These are phyloP conservation scores for Aspergillus kassunensis DNA, from an alignment of 495 filamentous ascomycete species.

Conservation along the genomic window DNA sequence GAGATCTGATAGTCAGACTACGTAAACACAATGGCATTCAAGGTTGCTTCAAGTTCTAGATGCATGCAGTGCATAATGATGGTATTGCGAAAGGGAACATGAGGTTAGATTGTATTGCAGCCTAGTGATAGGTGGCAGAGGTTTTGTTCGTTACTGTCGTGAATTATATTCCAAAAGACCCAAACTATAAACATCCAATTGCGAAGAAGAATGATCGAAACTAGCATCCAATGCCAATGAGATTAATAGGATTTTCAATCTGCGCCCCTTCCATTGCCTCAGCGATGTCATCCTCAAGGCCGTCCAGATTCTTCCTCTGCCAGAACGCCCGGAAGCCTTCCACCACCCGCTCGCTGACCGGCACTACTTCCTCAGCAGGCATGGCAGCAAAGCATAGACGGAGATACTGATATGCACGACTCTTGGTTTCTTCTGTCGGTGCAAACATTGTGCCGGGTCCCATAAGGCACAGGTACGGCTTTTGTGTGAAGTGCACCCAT, in stretches of 20 bases:
- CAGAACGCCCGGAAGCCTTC: conserved; percentile 71
- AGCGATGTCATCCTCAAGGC: conserved; percentile 53
- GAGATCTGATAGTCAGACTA: no score
- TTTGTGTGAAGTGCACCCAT: conserved; percentile 67
- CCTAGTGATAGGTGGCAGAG: no score
- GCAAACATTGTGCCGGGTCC: conserved; percentile 68
- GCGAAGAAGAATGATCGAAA: no score
- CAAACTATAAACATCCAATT: not conserved
- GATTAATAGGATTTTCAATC: conserved; percentile 14
- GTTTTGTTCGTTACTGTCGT: no score
- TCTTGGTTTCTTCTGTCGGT: conserved; percentile 48
- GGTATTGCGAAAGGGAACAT: no score
- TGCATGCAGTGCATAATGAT: no score
- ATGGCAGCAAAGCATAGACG: conserved; percentile 87
- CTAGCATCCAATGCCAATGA: conserved; percentile 28
- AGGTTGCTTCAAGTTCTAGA: no score
- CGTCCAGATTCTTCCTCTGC: conserved; percentile 60
- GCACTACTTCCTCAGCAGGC: conserved; percentile 59
- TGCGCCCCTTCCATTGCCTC: conserved; percentile 16
- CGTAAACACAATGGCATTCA: no score
- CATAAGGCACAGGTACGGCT: conserved; percentile 62
- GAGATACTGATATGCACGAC: conserved; percentile 59
- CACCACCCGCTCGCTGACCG: conserved; percentile 57
- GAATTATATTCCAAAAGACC: no score
- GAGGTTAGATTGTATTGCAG: no score